Percentiles rank a stretch among this genome's conserved stretches.
Conservation (phyloP, 768 basidiomycete species). For the Rickenella mellea region DNA sequence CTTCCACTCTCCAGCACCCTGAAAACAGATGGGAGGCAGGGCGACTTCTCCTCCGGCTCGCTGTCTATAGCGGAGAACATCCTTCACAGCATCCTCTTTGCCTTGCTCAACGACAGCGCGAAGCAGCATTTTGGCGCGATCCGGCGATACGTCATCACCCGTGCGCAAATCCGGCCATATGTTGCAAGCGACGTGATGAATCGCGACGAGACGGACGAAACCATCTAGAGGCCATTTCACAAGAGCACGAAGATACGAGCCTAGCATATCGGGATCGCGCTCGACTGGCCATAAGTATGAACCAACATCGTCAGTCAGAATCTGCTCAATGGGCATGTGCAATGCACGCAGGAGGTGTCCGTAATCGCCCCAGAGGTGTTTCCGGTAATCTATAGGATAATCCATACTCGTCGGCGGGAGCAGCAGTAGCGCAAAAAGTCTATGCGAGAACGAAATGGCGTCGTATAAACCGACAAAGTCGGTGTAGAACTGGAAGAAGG, state of each 20-base stretch:
- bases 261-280: slow-evolving; percentile 46
- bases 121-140: slow-evolving; percentile 33
- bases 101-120: slow-evolving; percentile 44
- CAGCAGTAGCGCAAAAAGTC: slow-evolving; percentile 63
- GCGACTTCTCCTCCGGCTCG: slow-evolving; percentile 22
- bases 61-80: slow-evolving; percentile 54
- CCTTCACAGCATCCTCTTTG: slow-evolving; percentile 32
- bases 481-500: slow-evolving; percentile 91
- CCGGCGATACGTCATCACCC: slow-evolving; percentile 19
- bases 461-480: slow-evolving; percentile 89
- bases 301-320: slow-evolving; percentile 42
- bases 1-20: slow-evolving; percentile 13
- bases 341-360: slow-evolving; percentile 56
- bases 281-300: slow-evolving; percentile 73
- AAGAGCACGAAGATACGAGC: slow-evolving; percentile 54
- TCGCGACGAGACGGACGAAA: slow-evolving; percentile 56
- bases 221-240: slow-evolving; percentile 30
- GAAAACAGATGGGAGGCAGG: slow-evolving; percentile 45
- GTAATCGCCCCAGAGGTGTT: slow-evolving; percentile 76
- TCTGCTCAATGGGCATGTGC: slow-evolving; percentile 36
- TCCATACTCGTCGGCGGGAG: slow-evolving; percentile 68
- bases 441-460: slow-evolving; percentile 79
- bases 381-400: slow-evolving; percentile 77
- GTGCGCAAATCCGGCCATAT: slow-evolving; percentile 59
- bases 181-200: slow-evolving; percentile 71